Percentiles rank a stretch among this genome's conserved stretches.
phyloP scores from a whole-genome alignment of 2,329 filamentous ascomycete species.

The Talaromyces sp. region DNA sequence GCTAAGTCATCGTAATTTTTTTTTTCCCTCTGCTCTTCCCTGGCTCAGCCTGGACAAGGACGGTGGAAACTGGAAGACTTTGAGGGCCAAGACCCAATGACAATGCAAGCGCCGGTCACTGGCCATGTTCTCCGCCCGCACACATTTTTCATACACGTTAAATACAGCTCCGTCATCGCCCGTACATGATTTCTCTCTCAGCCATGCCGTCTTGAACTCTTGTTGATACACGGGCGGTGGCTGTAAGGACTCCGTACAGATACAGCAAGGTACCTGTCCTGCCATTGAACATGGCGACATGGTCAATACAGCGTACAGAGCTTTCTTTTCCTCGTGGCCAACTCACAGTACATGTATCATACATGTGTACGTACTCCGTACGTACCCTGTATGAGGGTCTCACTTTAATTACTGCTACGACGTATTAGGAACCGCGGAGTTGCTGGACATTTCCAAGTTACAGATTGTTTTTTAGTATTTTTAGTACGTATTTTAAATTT shows the following conservation, averaged over 20 bases:
- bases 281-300: background rate
- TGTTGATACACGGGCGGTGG: background rate
- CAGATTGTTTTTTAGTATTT: background rate
- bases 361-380: background rate
- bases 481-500: background rate
- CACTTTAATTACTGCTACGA: slow-evolving; percentile 7
- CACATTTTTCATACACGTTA: slow-evolving; percentile 9
- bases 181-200: background rate
- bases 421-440: slow-evolving; percentile 11
- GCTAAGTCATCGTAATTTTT: slow-evolving; percentile 13
- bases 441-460: slow-evolving; percentile 3
- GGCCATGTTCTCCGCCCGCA: slow-evolving; percentile 10
- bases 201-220: background rate
- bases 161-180: background rate
- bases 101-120: slow-evolving; percentile 9
- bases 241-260: background rate
- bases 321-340: background rate
- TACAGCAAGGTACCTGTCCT: background rate
- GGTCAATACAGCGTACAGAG: background rate
- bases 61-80: slow-evolving; percentile 6
- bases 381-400: background rate
- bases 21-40: slow-evolving; percentile 9
- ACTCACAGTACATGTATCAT: background rate
- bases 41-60: slow-evolving; percentile 14
- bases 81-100: slow-evolving; percentile 13